Conservation (phyloP, 2,329 filamentous ascomycete species). For the Epichloe typhina region DNA sequence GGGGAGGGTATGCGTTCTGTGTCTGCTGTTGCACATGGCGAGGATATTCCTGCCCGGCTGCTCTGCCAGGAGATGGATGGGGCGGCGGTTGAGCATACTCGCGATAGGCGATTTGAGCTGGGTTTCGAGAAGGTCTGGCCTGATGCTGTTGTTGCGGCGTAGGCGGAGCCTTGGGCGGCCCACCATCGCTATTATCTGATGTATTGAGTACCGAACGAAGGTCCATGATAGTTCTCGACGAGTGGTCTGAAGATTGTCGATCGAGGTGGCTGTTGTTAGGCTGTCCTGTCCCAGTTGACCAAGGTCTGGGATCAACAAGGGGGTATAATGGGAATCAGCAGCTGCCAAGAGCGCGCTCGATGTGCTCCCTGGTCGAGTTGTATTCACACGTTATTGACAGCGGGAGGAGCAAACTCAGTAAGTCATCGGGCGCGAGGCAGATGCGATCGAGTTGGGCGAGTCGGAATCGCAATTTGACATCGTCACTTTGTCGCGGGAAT, state of each 20-base stretch:
- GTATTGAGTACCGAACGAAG: slow-evolving; percentile 41
- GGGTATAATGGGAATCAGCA: neutral
- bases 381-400: neutral
- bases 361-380: neutral
- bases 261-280: neutral
- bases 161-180: slow-evolving; percentile 19
- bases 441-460: slow-evolving; percentile 8
- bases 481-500: slow-evolving; percentile 8
- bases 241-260: neutral
- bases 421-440: slow-evolving; percentile 7
- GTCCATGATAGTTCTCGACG: slow-evolving; percentile 28
- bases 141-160: slow-evolving; percentile 19
- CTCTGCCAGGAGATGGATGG: slow-evolving; percentile 35
- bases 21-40: slow-evolving; percentile 18
- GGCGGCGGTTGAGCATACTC: slow-evolving; percentile 30
- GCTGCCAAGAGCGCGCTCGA: neutral
- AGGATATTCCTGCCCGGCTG: slow-evolving; percentile 32
- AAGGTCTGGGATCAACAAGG: neutral
- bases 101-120: slow-evolving; percentile 33
- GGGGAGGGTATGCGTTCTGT: slow-evolving; percentile 24
- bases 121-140: slow-evolving; percentile 23
- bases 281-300: neutral
- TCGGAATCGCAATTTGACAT: slow-evolving; percentile 14
- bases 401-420: slow-evolving; percentile 1
- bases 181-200: slow-evolving; percentile 31